Base-by-base conservation (phyloP, 768 basidiomycete genomes). In the Trametes maxima region DNA sequence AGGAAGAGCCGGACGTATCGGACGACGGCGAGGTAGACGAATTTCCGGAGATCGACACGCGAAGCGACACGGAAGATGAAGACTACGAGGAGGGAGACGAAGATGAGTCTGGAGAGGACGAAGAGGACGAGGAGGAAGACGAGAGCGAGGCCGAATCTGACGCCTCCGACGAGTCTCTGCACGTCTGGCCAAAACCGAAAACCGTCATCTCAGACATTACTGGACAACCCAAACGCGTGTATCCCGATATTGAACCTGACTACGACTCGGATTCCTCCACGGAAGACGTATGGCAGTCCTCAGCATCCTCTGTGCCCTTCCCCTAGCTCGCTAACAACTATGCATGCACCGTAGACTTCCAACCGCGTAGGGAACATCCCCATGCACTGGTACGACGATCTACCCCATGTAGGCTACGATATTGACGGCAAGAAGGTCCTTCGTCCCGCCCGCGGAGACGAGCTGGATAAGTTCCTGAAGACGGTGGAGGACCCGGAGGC, bases 341-440 rank as follows among this genome's bases (percentile, higher is more conserved):
- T 13, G 59, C 28, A 28, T 25, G 5, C 21, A 19, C 62, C 2
- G 5, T 66, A 98, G 95, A 84, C 87, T 55, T 92, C 91, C n/a
- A 98, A 97, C 72, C 92, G 95, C 61, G 86, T 97, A 67, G 97
- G 97, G 54, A 84, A 96, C 75, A 79, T 99, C 63, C 97, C 97
- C 47, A 89, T 90, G 83, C 95, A 99, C 70, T 99, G 96, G 95
- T 99, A 99, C 74, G 97, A 98, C 73, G 95, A 98, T 79, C 79
- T 99, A 67, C 97, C 97, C n/a, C 97, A 99, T 75, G 84, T 99
- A 71, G 97, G 97, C 47, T 99, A 99, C 76, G 86, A 94, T 74
- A 87, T 98, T 68, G 85, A 95, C 72, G 97, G 97, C 55, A 96
- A 94, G 77, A 89, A 89, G 72, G 88, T 99, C 49, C 82, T 98